phyloP scores from a whole-genome alignment of 2,329 filamentous ascomycete species.

The Ophiostoma sp. region DNA sequence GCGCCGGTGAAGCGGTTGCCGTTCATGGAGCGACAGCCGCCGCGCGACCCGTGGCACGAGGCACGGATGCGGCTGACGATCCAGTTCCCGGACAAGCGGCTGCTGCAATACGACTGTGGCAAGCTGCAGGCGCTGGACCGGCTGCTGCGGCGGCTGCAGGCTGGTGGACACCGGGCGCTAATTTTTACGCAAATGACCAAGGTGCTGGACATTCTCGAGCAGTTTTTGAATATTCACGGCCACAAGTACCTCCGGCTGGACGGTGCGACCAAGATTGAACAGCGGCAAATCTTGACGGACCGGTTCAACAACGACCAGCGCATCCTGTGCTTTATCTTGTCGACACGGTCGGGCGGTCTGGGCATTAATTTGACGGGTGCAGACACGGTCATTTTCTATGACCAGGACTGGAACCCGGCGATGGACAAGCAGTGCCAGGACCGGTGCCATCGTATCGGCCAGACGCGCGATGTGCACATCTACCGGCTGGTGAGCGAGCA shows the following conservation, averaged over 20 bases:
- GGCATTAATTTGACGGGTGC: constrained; percentile 96
- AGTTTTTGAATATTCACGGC: constrained; percentile 95
- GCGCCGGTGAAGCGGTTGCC: constrained; percentile 51
- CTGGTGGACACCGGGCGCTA: constrained; percentile 83
- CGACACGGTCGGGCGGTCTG: constrained; percentile 85
- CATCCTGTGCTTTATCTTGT: constrained; percentile 92
- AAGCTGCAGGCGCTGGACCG: constrained; percentile 88
- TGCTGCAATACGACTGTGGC: constrained; percentile 97
- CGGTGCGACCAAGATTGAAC: constrained; percentile 92
- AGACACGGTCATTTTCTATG: constrained; percentile 97
- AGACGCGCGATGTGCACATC: constrained; percentile 95
- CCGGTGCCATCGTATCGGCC: constrained; percentile 91
- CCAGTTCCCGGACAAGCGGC: constrained; percentile 90
- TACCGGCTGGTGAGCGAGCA: constrained; percentile 90
- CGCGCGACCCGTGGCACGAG: constrained; percentile 83
- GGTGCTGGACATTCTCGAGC: constrained; percentile 92
- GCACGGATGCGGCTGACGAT: constrained; percentile 88
- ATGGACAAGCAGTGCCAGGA: constrained; percentile 99
- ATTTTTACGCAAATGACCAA: constrained; percentile 99
- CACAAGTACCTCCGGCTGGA: constrained; percentile 95
- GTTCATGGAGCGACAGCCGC: constrained; percentile 52
- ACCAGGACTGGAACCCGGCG: constrained; percentile 97
- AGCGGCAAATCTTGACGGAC: constrained; percentile 90
- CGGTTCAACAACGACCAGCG: constrained; percentile 93
- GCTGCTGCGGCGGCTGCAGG: constrained; percentile 78